Conservation (phyloP, 306 rosid genomes). For the Vicia villosa region DNA sequence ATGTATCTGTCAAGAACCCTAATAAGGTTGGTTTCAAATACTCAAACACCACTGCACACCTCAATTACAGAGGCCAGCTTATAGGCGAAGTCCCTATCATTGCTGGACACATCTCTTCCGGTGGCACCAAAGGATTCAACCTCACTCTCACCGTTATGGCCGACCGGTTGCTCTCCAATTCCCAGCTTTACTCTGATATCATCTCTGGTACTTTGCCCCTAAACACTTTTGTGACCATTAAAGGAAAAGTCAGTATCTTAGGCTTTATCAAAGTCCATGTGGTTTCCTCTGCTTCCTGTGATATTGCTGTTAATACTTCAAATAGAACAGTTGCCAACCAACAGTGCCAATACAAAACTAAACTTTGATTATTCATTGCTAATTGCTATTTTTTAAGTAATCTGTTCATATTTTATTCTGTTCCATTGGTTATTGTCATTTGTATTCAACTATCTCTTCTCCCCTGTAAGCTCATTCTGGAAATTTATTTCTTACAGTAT, state of each 20-base stretch:
- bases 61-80: constrained; percentile 66
- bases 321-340: constrained; percentile 47
- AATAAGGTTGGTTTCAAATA: constrained; percentile 73
- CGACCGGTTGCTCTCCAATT: constrained; percentile 52
- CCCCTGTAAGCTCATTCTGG: too few species aligned
- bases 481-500: constrained; percentile 22
- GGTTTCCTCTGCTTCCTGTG: constrained; percentile 63
- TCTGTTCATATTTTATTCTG: too few species aligned
- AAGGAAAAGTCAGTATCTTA: constrained; percentile 63
- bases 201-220: constrained; percentile 63
- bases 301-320: constrained; percentile 45
- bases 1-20: constrained; percentile 58
- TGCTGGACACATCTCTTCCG: constrained; percentile 54
- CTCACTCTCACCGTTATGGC: constrained; percentile 75
- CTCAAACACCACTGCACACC: constrained; percentile 52
- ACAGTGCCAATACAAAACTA: constrained; percentile 59
- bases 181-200: constrained; percentile 59
- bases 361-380: constrained; percentile 48
- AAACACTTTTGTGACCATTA: constrained; percentile 41
- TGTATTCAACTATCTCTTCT: too few species aligned
- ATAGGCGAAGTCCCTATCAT: constrained; percentile 62
- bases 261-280: constrained; percentile 62
- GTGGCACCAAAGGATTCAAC: constrained; percentile 51
- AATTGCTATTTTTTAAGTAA: too few species aligned
- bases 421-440: too few species aligned